These are phyloP conservation scores for Camellia lanceoleosa DNA, from an alignment of 148 eudicot genomes.

Conservation along the genomic window DNA sequence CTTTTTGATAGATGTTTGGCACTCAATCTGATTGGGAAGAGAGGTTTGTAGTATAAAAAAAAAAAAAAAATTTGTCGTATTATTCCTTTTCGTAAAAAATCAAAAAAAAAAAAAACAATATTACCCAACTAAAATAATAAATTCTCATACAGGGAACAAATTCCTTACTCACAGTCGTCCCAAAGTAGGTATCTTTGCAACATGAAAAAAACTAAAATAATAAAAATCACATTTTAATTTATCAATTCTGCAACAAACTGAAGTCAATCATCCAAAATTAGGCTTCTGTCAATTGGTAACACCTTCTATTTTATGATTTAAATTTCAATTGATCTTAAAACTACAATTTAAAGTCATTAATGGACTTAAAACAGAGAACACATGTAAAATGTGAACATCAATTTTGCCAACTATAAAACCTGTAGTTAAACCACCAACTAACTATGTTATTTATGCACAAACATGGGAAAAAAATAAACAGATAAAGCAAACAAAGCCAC, in stretches of 20 bases:
- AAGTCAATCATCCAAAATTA: neutral
- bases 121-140: too few species aligned
- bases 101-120: too few species aligned
- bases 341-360: neutral
- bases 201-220: neutral
- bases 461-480: conserved; percentile 11
- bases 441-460: conserved; percentile 9
- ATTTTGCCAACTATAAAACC: neutral
- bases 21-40: neutral
- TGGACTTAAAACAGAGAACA: neutral
- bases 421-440: conserved; percentile 1
- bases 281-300: neutral
- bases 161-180: neutral
- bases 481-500: conserved; percentile 23
- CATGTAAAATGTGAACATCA: neutral
- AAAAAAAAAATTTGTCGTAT: too few species aligned
- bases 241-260: neutral
- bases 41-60: too few species aligned
- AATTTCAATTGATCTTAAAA: conserved; percentile 10
- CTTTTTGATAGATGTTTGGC: neutral
- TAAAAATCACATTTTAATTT: neutral
- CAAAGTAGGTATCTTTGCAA: neutral
- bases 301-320: neutral
- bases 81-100: too few species aligned
- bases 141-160: too few species aligned